Conservation (phyloP, 2,329 filamentous ascomycete genomes). For the Botryotinia convoluta region DNA sequence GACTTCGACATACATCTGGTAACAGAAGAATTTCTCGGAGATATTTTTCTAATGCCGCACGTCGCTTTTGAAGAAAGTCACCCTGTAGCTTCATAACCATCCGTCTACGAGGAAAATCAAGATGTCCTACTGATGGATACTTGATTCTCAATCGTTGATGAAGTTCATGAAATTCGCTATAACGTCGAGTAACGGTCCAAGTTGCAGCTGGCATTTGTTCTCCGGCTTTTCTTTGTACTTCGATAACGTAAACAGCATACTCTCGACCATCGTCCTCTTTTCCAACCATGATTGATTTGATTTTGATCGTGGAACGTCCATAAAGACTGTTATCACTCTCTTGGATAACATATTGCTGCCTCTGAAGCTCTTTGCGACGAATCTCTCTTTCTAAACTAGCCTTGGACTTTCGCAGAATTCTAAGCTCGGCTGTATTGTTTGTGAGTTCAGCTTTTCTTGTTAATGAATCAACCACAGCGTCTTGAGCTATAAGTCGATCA, state of each 20-base stretch:
- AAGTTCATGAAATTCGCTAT: slow-evolving; percentile 95
- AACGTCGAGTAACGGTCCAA: slow-evolving; percentile 88
- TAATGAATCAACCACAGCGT: slow-evolving; percentile 86
- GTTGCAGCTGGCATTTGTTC: slow-evolving; percentile 96
- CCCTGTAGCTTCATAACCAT: slow-evolving; percentile 96
- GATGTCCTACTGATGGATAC: slow-evolving; percentile 81
- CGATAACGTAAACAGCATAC: slow-evolving; percentile 88
- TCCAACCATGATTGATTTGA: slow-evolving; percentile 90
- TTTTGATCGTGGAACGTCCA: slow-evolving; percentile 82
- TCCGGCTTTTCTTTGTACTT: slow-evolving; percentile 84
- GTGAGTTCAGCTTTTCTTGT: slow-evolving; percentile 94
- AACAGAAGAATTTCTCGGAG: slow-evolving; percentile 76
- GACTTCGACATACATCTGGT: slow-evolving; percentile 90
- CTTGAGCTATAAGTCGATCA: slow-evolving; percentile 81
- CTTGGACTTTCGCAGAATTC: slow-evolving; percentile 91
- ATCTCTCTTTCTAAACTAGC: slow-evolving; percentile 91
- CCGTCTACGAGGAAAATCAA: slow-evolving; percentile 88
- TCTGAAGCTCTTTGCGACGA: slow-evolving; percentile 87
- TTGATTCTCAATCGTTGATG: slow-evolving; percentile 82
- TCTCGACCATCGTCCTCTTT: slow-evolving; percentile 90
- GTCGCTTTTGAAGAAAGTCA: slow-evolving; percentile 89
- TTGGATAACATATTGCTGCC: slow-evolving; percentile 95
- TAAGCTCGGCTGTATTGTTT: slow-evolving; percentile 90
- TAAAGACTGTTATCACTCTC: slow-evolving; percentile 98
- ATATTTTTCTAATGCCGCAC: slow-evolving; percentile 80